These are phyloP conservation scores for Rugonectria rugulosa DNA, from an alignment of 2,329 filamentous ascomycete genomes.

Conservation along the genomic window DNA sequence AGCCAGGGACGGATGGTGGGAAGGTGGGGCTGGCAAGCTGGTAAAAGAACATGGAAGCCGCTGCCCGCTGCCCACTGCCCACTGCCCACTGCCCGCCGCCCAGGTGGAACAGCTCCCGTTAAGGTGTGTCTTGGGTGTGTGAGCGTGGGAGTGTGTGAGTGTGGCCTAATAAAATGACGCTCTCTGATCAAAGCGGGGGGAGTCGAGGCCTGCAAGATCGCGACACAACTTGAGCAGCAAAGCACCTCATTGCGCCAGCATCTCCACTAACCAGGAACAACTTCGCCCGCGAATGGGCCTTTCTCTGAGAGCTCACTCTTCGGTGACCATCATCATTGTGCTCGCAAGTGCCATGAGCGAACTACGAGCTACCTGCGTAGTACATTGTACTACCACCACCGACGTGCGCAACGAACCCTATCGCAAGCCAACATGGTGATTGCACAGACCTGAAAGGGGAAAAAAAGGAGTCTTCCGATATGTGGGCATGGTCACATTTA, in stretches of 20 bases:
- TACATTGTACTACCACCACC: too few relatives aligned
- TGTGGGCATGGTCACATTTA: neutral
- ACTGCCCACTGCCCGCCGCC: too few relatives aligned
- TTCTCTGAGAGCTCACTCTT: too few relatives aligned
- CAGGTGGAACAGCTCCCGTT: too few relatives aligned
- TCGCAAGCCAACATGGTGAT: neutral
- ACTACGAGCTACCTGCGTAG: too few relatives aligned
- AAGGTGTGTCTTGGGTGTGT: too few relatives aligned
- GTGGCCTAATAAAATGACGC: too few relatives aligned
- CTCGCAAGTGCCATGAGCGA: too few relatives aligned
- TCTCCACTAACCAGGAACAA: constrained; percentile 21
- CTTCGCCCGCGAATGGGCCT: neutral
- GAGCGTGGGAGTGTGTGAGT: too few relatives aligned
- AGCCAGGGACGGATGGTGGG: constrained; percentile 25
- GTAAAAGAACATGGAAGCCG: constrained; percentile 20
- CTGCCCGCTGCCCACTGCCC: too few relatives aligned
- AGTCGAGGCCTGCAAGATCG: constrained; percentile 14
- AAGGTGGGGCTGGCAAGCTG: constrained; percentile 11
- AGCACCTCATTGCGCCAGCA: constrained; percentile 4
- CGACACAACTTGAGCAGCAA: constrained; percentile 8
- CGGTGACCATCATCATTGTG: neutral
- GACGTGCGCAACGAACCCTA: neutral
- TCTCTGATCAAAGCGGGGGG: neutral
- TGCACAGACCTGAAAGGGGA: neutral
- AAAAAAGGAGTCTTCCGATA: neutral